Evolutionary conservation across 805 yeast species (phyloP).

Genomic region (Wickerhamomyces strasburgensis): DNA sequence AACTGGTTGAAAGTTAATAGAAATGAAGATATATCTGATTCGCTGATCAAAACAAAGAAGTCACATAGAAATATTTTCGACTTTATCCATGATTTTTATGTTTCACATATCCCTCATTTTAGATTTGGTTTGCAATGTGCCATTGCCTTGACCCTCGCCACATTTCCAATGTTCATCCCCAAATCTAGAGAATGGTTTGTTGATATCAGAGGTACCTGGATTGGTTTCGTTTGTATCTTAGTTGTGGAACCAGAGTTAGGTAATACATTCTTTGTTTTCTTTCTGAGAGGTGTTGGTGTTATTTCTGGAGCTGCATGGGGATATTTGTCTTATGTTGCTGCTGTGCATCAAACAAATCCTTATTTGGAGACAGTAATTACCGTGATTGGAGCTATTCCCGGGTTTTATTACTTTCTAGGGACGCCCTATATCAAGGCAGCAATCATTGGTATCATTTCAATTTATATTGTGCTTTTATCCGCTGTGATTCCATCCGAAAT

Average conservation of each 20-base stretch:
- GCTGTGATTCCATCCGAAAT: conserved; percentile 34
- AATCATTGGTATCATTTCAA: conserved; percentile 42
- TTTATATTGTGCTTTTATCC: conserved; percentile 43
- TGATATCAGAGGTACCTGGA: conserved; percentile 46
- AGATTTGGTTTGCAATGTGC: conserved; percentile 43
- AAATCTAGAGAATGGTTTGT: conserved; percentile 43
- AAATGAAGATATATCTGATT: too few species aligned
- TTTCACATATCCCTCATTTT: conserved; percentile 30
- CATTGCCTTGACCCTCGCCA: conserved; percentile 39
- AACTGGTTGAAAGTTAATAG: conserved; percentile 32
- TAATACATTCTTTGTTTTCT: conserved; percentile 42
- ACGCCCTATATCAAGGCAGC: conserved; percentile 49
- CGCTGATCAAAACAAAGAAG: too few species aligned
- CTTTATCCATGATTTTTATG: conserved; percentile 6
- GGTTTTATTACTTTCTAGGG: conserved; percentile 39
- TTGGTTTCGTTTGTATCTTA: conserved; percentile 47
- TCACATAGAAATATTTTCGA: too few species aligned
- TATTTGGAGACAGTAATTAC: conserved; percentile 39
- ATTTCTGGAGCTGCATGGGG: conserved; percentile 47
- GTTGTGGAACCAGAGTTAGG: conserved; percentile 49
- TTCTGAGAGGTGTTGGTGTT: conserved; percentile 44
- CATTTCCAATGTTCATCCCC: conserved; percentile 48
- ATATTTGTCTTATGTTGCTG: conserved; percentile 41
- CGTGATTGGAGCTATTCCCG: conserved; percentile 40
- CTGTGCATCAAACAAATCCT: conserved; percentile 34